phyloP scores from a whole-genome alignment of 1,284 basidiomycete species.

The Trichosporon coremiiforme region DNA sequence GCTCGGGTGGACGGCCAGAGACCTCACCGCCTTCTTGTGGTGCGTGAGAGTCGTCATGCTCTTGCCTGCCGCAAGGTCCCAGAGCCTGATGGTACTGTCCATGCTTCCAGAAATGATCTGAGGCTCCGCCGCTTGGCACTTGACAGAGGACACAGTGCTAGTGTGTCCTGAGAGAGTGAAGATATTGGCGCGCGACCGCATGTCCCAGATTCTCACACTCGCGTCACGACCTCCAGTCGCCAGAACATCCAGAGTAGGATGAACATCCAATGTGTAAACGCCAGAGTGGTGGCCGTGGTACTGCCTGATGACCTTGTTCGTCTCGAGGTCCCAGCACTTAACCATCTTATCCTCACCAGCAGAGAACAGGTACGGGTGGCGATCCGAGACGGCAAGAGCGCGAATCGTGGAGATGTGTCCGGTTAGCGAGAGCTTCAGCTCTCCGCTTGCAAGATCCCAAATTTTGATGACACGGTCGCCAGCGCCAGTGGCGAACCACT shows the following conservation, averaged over 20 bases:
- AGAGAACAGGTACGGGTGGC: conserved; percentile 97
- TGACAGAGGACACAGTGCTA: conserved; percentile 88
- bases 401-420: conserved; percentile 97
- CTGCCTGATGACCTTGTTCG: conserved; percentile 97
- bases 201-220: conserved; percentile 94
- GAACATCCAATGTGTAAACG: conserved; percentile 83
- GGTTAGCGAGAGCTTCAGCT: conserved; percentile 91
- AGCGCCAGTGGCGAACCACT: conserved; percentile 98
- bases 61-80: conserved; percentile 98
- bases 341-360: conserved; percentile 99
- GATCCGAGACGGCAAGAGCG: conserved; percentile 84
- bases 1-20: conserved; percentile 89
- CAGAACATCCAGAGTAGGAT: conserved; percentile 93
- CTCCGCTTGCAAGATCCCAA: conserved; percentile 97
- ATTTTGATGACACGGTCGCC: conserved; percentile 99
- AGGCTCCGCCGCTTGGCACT: conserved; percentile 93
- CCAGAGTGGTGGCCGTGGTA: conserved; percentile 98
- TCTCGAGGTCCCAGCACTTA: conserved; percentile 99
- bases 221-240: conserved; percentile 95
- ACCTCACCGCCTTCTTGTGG: conserved; percentile 96
- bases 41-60: conserved; percentile 94
- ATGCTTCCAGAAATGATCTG: conserved; percentile 97
- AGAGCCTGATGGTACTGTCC: conserved; percentile 95
- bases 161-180: conserved; percentile 92
- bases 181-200: conserved; percentile 95